phyloP scores from a whole-genome alignment of 169 alveolate species.

The Theileria orientalis region DNA sequence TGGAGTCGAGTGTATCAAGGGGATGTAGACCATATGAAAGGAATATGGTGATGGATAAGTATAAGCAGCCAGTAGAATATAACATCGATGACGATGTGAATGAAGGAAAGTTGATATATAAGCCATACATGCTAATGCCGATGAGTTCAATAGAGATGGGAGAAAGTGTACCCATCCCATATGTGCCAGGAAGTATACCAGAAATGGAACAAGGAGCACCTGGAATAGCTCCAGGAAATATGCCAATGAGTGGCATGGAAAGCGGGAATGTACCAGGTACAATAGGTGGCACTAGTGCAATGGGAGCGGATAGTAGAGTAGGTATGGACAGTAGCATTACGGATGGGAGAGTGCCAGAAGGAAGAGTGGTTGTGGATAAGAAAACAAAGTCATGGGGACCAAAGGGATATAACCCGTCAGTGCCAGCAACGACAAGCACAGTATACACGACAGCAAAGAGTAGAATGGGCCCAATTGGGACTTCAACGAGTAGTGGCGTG shows the following conservation, averaged over 20 bases:
- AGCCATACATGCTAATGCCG: background rate
- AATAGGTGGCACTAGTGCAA: no score
- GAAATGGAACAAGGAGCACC: no score
- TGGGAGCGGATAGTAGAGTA: background rate
- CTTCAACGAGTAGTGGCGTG: background rate
- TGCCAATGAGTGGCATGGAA: no score
- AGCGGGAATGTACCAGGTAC: background rate
- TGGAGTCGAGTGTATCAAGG: background rate
- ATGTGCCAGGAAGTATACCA: no score
- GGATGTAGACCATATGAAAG: background rate
- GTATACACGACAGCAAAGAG: background rate
- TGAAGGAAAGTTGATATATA: background rate
- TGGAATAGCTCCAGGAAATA: no score
- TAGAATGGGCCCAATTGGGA: background rate
- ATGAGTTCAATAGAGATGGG: no score
- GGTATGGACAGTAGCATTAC: background rate
- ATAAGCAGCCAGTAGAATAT: background rate
- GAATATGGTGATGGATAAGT: background rate
- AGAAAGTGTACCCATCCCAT: no score
- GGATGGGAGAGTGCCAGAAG: background rate
- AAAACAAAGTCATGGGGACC: constrained; percentile 14
- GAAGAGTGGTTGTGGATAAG: background rate
- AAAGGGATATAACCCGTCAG: background rate
- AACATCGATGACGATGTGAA: background rate
- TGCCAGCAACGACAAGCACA: background rate